A percentile compares a stretch with the other conserved stretches of the same genome.
Evolutionary conservation across 768 basidiomycete genomes (phyloP).

Genomic region (Hortiboletus flavorubellus): DNA sequence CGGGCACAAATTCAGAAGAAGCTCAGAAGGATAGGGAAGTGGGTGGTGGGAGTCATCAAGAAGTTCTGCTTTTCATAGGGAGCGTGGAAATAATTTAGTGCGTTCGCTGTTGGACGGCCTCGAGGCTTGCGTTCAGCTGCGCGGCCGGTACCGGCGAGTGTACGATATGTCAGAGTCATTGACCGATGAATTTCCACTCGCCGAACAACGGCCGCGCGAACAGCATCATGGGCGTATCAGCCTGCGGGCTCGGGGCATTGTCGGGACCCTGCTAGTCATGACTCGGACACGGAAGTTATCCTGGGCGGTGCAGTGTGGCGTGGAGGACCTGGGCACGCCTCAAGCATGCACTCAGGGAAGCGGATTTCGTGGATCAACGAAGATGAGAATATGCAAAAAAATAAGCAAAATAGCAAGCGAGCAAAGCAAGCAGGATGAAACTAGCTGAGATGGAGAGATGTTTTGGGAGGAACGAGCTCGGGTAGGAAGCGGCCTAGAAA

Average conservation of each 20-base stretch:
- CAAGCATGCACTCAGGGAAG: slow-evolving; percentile 18
- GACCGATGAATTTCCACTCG: not conserved
- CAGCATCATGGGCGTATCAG: not conserved
- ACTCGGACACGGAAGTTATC: slow-evolving; percentile 9
- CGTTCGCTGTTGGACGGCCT: slow-evolving; percentile 6
- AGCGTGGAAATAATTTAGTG: not conserved
- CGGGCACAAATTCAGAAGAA: slow-evolving; percentile 1
- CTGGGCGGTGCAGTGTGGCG: slow-evolving; percentile 12
- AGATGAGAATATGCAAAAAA: slow-evolving; percentile 14
- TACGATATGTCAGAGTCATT: not conserved
- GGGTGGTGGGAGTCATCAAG: slow-evolving; percentile 2
- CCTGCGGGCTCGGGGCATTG: not conserved
- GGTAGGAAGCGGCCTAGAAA: slow-evolving; percentile 6
- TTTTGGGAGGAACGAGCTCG: slow-evolving; percentile 1
- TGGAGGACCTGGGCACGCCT: slow-evolving; percentile 17
- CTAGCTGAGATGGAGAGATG: slow-evolving; percentile 15
- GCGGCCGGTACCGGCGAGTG: slow-evolving; percentile 1
- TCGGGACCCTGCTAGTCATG: not conserved
- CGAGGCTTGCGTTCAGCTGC: slow-evolving; percentile 4
- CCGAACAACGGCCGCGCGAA: not conserved
- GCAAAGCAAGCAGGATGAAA: slow-evolving; percentile 20
- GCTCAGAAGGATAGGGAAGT: slow-evolving; percentile 2
- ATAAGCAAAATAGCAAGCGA: slow-evolving; percentile 13
- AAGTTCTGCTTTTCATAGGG: slow-evolving; percentile 11
- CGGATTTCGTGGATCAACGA: slow-evolving; percentile 8